Base-by-base conservation (phyloP, 2,329 filamentous ascomycete species). In the Fusarium paranaense region DNA sequence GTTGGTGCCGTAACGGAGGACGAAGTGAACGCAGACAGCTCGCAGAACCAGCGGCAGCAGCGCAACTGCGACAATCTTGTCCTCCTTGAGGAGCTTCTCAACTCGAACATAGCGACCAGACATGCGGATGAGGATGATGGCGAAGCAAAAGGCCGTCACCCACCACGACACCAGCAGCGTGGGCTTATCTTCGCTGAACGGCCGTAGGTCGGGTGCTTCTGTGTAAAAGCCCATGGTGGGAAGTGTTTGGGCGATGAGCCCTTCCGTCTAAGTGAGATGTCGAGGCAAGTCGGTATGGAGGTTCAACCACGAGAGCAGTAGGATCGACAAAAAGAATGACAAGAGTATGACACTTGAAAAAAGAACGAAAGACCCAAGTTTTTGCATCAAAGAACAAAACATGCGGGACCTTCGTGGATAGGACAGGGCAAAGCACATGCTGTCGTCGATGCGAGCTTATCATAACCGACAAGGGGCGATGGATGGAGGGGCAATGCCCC, bases 131-230 rank as follows among this genome's bases (percentile, higher is more conserved):
- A 95, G 80, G 73, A 98, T 97, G 76, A 98, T 93, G 66, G 91
- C 90, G 27, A 94, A 86, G 69, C 94, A 93, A 81, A 95, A 95
- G 7, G 90, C 85, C 25, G 94, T 95, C 74, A 93, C 95, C 95
- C 95, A 98, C 95, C 95, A 98, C 80, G 93, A 95, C 77, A 97
- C 95, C 71, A 98, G 87, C 58, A 98, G 86, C 1, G 95, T 97
- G 18, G 95, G 94, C 80, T 97, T 96, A 83, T 95, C 92, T 52
- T 86, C 76, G 69, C 82, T 78, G 73, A 84, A 84, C 4, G 80
- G 75, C 69, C 83, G 83, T 60, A 83, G 76, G 37, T 83, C 82
- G 64, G 88, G 88, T 35, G 88, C 85, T 8, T 83, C 79, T 3
- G 88, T 87, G 77, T 91, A 91, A 74, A 91, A 82, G 59, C 83